Percentiles rank a stretch among this genome's conserved stretches.
phyloP scores from a whole-genome alignment of 768 basidiomycete species.

The Suillus luteus region DNA sequence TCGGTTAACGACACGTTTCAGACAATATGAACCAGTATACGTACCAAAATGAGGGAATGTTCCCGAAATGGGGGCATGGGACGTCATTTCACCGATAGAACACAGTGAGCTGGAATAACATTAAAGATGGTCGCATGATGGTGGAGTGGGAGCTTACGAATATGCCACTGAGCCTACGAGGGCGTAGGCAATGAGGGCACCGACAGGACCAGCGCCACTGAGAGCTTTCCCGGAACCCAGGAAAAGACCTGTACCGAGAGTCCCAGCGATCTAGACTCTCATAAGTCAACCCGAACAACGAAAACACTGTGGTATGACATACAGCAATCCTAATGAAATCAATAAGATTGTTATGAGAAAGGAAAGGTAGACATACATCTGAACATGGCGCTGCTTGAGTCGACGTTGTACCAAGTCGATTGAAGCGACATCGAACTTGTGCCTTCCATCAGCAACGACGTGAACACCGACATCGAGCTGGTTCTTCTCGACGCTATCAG shows the following conservation, averaged over 20 bases:
- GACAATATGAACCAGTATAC: slow-evolving; percentile 9
- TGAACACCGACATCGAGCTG: not conserved
- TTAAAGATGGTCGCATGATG: slow-evolving; percentile 19
- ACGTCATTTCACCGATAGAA: slow-evolving; percentile 78
- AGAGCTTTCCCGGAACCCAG: slow-evolving; percentile 69
- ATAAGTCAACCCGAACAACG: not conserved
- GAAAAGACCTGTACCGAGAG: slow-evolving; percentile 75
- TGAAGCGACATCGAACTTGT: slow-evolving; percentile 59
- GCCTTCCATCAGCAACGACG: slow-evolving; percentile 25
- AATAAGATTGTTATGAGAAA: not conserved
- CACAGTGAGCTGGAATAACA: slow-evolving; percentile 50
- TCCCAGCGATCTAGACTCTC: slow-evolving; percentile 60
- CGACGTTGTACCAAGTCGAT: slow-evolving; percentile 71
- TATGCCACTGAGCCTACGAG: slow-evolving; percentile 70
- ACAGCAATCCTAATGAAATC: slow-evolving; percentile 58
- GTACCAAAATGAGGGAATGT: slow-evolving; percentile 73
- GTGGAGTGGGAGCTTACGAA: slow-evolving; percentile 41
- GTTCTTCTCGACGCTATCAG: slow-evolving; percentile 16
- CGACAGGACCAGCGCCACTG: slow-evolving; percentile 60
- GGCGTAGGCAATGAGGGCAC: slow-evolving; percentile 64
- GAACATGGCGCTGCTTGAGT: slow-evolving; percentile 77
- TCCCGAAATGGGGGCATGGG: slow-evolving; percentile 75
- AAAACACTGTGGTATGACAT: slow-evolving; percentile 23
- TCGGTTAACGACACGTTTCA: not conserved
- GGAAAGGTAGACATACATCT: slow-evolving; percentile 52